phyloP scores from a whole-genome alignment of 352 stramenopile genomes.

The Chrysophaeum taylorii region DNA sequence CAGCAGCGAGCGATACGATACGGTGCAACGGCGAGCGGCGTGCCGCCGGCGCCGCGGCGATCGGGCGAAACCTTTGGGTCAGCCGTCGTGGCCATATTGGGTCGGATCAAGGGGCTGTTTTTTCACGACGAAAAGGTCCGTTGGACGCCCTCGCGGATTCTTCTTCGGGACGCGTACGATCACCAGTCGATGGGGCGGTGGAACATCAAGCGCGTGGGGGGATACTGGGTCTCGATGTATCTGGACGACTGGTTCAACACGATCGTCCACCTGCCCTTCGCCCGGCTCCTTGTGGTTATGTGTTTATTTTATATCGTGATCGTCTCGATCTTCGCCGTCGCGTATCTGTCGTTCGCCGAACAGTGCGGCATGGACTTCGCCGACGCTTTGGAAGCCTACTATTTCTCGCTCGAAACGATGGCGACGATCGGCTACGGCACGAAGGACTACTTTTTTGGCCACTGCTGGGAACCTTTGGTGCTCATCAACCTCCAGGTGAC shows the following conservation, averaged over 20 bases:
- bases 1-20: no score
- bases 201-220: constrained; percentile 14
- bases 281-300: neutral
- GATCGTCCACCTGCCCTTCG: neutral
- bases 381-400: constrained; percentile 22
- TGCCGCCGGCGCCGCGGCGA: no score
- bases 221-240: neutral
- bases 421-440: constrained; percentile 30
- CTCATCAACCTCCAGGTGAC: constrained; percentile 13
- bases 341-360: constrained; percentile 8
- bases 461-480: constrained; percentile 12
- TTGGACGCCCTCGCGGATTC: neutral
- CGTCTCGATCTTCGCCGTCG: neutral
- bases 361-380: constrained; percentile 14
- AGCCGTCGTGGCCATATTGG: no score
- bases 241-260: constrained; percentile 15
- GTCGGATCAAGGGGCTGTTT: neutral
- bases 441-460: constrained; percentile 18
- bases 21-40: no score
- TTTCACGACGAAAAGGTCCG: neutral
- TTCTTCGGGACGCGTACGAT: constrained; percentile 1
- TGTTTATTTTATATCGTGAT: neutral
- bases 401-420: constrained; percentile 31
- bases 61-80: no score
- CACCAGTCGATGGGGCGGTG: constrained; percentile 2